phyloP scores from a whole-genome alignment of 2,329 filamentous ascomycete species.

The Pseudonectria buxi region DNA sequence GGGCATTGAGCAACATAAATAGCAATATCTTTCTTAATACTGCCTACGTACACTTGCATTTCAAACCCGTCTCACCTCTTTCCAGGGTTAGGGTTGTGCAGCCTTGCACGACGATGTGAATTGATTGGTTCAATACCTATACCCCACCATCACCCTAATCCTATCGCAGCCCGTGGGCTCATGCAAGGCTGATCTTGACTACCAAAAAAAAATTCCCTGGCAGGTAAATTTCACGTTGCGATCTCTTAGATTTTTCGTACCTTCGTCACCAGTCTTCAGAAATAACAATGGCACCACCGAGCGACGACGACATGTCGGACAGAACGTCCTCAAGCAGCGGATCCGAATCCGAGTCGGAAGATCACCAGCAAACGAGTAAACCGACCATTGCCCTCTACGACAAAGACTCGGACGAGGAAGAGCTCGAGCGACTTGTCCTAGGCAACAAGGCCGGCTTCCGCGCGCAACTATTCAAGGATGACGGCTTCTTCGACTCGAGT shows the following conservation, averaged over 20 bases:
- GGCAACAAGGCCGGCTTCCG: constrained; percentile 81
- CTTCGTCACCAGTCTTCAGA: constrained; percentile 5
- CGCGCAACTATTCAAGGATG: constrained; percentile 59
- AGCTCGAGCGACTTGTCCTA: constrained; percentile 82
- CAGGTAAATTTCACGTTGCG: constrained; percentile 12
- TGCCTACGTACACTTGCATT: background rate
- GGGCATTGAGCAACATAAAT: background rate
- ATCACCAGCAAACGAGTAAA: constrained; percentile 21
- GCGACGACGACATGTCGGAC: constrained; percentile 23
- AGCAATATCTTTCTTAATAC: no score
- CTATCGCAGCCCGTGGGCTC: constrained; percentile 12
- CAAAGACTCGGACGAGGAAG: constrained; percentile 77
- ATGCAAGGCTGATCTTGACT: constrained; percentile 24
- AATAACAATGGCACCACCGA: constrained; percentile 26
- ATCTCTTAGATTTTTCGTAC: no score
- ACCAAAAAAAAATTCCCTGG: constrained; percentile 26
- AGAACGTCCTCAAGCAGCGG: constrained; percentile 25
- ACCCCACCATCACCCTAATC: constrained; percentile 3
- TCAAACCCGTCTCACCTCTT: background rate
- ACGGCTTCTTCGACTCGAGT: constrained; percentile 27
- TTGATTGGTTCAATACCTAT: constrained; percentile 15
- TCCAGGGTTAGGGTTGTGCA: constrained; percentile 13
- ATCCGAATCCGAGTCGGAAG: constrained; percentile 23
- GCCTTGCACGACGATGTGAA: constrained; percentile 8
- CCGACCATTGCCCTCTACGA: constrained; percentile 36